Conservation (phyloP, 129 eudicot species). For the Deinandra increscens region DNA sequence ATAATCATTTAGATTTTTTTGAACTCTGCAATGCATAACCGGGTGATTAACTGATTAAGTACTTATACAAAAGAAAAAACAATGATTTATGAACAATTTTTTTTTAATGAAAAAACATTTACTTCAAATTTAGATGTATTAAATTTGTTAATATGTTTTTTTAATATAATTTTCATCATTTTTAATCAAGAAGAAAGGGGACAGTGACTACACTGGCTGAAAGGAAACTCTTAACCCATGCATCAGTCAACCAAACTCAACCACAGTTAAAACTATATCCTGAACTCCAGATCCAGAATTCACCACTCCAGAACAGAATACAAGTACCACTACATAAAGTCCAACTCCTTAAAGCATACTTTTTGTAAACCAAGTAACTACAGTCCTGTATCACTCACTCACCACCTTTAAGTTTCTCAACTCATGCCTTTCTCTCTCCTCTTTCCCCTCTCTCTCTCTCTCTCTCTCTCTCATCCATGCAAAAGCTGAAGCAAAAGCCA, state of each 20-base stretch:
- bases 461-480: slow-evolving; percentile 46
- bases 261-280: slow-evolving; percentile 16
- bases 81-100: no score
- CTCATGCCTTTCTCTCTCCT: slow-evolving; percentile 5
- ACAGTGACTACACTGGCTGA: slow-evolving; percentile 37
- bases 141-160: no score
- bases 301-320: not conserved
- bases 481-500: slow-evolving; percentile 45
- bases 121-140: no score
- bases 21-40: no score
- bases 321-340: not conserved
- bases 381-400: not conserved
- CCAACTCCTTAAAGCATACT: not conserved
- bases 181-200: slow-evolving; percentile 27
- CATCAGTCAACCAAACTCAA: slow-evolving; percentile 37
- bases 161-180: not conserved
- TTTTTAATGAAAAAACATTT: no score
- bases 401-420: slow-evolving; percentile 27
- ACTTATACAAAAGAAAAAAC: no score
- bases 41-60: no score
- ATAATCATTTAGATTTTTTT: no score
- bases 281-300: not conserved
- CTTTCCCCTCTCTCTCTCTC: not conserved
- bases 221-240: slow-evolving; percentile 24
- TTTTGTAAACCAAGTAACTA: not conserved